Base-by-base conservation (phyloP, 1,284 basidiomycete genomes). In the Melampsora americana region DNA sequence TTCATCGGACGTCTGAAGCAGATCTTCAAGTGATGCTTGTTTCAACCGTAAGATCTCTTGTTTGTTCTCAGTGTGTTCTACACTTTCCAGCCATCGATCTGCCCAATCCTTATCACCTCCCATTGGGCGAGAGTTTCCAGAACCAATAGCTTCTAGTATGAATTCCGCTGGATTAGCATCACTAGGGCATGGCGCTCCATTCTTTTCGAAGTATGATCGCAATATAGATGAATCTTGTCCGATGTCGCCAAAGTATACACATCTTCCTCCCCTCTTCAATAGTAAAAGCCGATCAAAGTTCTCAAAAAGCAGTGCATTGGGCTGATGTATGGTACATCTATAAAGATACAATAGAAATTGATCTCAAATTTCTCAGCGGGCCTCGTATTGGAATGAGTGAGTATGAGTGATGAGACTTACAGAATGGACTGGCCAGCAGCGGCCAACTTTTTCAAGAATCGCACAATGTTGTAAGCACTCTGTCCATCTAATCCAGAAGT, bases 401-500 rank as follows among this genome's bases (percentile, higher is more conserved):
- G 48, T n/a, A 68, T 53, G 62, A 74, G 0, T 84, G 84, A 87
- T 90, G 83, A 79, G 73, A 84, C 83, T 80, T 83, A 84, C 80
- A 42, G 48, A 46, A 77, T 77, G 16, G 92, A 91, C 83, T 94
- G 92, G 3, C 93, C 93, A 77, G 88, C 89, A 78, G 91, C 87
- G 12, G 93, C 90, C n/a, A 95, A 86, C 78, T 89, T 88, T 35
- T 90, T 87, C 67, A 95, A 85, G 81, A 95, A 90, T 1, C 87
- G 85, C 68, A 92, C 86, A 79, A 95, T 92, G 18, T 90, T 90
- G 90, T 90, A 94, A 0, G 93, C 92, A 66, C 89, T 90, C 81
- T 94, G 92, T 1, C 91, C 92, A 82, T 95, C 93, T 35, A 95
- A 85, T 61, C 93, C 92, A 14, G 90, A 92, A 0, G 90, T 92